Evolutionary conservation across 2,329 filamentous ascomycete species (phyloP).

Genomic region (Aspergillus brunneoviolaceus): DNA sequence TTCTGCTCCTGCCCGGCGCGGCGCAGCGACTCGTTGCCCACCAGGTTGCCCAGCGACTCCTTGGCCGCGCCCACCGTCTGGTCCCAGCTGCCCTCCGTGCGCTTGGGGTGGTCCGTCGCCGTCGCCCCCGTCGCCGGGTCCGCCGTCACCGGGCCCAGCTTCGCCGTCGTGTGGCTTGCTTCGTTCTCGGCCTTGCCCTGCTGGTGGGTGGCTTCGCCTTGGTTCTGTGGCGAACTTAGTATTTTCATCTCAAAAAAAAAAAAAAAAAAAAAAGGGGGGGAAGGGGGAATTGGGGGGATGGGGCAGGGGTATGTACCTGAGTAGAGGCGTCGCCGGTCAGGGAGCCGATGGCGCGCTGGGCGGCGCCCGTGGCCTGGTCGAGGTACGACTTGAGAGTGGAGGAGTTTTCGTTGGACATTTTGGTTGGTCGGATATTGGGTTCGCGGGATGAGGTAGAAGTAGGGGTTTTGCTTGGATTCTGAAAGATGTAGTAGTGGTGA

Average conservation of each 20-base stretch:
- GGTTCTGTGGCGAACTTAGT: conserved; percentile 34
- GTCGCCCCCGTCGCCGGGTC: conserved; percentile 66
- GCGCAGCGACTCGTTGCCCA: conserved; percentile 76
- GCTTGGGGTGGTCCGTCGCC: conserved; percentile 70
- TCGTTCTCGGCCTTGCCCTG: conserved; percentile 67
- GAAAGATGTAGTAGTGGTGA: not conserved
- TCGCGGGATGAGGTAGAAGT: not conserved
- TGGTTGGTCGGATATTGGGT: conserved; percentile 1
- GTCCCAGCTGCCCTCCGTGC: conserved; percentile 73
- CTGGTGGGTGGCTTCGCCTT: conserved; percentile 65
- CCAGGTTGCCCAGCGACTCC: conserved; percentile 71
- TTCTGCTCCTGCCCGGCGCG: conserved; percentile 75
- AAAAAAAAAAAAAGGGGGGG: too few relatives aligned
- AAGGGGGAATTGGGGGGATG: not conserved
- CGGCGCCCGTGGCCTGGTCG: conserved; percentile 69
- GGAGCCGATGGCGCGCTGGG: conserved; percentile 69
- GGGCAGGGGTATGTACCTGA: conserved; percentile 47
- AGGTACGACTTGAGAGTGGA: conserved; percentile 79
- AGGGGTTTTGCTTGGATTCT: not conserved
- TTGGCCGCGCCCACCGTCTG: conserved; percentile 87
- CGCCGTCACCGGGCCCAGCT: conserved; percentile 70
- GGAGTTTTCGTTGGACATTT: conserved; percentile 42
- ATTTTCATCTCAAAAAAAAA: too few relatives aligned
- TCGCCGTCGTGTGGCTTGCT: conserved; percentile 71
- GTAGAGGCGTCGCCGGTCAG: conserved; percentile 71